Conservation (phyloP, 352 stramenopile genomes). For the Globisporangium spiculum region DNA sequence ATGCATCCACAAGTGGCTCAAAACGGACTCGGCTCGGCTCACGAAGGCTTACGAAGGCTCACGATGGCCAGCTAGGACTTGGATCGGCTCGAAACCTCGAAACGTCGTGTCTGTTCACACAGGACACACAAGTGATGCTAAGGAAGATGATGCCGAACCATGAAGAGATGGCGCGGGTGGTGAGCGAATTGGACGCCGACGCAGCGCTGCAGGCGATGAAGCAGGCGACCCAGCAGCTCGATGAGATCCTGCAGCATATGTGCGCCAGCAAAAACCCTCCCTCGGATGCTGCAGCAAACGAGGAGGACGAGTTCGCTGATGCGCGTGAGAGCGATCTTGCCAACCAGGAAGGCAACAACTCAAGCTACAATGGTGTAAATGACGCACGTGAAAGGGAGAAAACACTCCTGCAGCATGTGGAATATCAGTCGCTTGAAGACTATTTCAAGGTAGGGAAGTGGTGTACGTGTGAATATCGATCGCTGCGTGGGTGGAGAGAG, state of each 20-base stretch:
- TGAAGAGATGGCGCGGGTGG: not conserved
- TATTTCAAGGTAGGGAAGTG: constrained; percentile 3
- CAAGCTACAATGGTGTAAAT: not conserved
- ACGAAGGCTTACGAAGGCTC: too few species aligned
- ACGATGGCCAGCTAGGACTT: not conserved
- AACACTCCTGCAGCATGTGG: not conserved
- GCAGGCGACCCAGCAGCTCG: constrained; percentile 27
- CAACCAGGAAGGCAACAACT: not conserved
- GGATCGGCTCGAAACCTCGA: constrained; percentile 4
- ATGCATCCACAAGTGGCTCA: too few species aligned
- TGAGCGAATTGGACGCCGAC: not conserved
- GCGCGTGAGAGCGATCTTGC: not conserved
- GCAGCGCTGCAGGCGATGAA: constrained; percentile 26
- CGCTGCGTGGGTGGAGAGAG: not conserved
- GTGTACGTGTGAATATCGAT: not conserved
- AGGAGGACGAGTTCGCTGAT: constrained; percentile 8
- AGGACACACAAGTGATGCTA: too few species aligned
- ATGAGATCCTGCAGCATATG: constrained; percentile 50
- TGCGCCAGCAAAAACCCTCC: constrained; percentile 18
- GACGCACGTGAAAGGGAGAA: not conserved
- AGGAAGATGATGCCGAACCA: not conserved
- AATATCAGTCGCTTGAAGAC: not conserved
- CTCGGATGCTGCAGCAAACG: not conserved
- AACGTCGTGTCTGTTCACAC: not conserved
- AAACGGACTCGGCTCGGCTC: not conserved